phyloP scores from a whole-genome alignment of 2,329 filamentous ascomycete species.

The Phyllosticta citribraziliensis region DNA sequence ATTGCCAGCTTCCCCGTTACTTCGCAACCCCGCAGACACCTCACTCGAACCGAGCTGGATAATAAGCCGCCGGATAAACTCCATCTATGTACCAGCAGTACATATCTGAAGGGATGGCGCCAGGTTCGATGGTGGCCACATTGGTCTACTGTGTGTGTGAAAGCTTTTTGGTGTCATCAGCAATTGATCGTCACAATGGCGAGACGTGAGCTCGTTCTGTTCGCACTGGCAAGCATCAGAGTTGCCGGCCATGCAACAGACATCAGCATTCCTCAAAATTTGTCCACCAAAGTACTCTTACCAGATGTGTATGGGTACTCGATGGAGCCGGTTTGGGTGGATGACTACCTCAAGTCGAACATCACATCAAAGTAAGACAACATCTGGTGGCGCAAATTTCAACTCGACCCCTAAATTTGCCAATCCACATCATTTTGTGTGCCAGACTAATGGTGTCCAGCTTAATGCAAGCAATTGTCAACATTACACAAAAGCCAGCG shows the following conservation, averaged over 20 bases:
- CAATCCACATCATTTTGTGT: neutral
- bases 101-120: neutral
- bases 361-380: constrained; percentile 1
- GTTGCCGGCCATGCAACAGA: neutral
- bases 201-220: neutral
- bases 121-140: neutral
- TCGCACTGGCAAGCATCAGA: neutral
- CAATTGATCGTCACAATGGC: neutral
- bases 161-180: neutral
- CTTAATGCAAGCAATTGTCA: constrained; percentile 5
- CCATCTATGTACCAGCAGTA: neutral
- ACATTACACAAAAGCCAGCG: constrained; percentile 6
- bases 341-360: constrained; percentile 9
- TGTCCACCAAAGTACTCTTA: constrained; percentile 1
- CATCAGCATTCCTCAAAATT: neutral
- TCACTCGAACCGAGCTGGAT: neutral
- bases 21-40: neutral
- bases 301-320: constrained; percentile 9
- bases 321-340: constrained; percentile 8
- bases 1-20: neutral
- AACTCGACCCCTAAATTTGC: neutral
- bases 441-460: neutral
- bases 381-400: neutral
- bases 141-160: neutral
- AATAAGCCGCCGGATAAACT: neutral